Conservation (phyloP, 2,329 filamentous ascomycete genomes). For the Alternaria alternata region DNA sequence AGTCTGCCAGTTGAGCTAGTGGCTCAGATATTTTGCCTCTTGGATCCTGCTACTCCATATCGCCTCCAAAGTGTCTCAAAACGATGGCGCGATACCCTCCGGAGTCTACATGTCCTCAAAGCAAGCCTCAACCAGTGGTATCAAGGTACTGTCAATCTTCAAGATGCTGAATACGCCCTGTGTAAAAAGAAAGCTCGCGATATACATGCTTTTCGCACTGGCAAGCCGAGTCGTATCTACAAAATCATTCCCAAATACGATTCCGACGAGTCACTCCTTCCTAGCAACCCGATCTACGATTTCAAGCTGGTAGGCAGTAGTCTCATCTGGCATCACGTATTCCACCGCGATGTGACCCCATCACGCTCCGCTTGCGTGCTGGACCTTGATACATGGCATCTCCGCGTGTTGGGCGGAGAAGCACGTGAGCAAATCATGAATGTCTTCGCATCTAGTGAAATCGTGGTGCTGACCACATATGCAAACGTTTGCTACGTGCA, state of each 20-base stretch:
- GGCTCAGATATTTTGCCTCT: constrained; percentile 43
- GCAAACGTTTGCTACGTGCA: constrained; percentile 30
- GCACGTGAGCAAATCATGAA: constrained; percentile 33
- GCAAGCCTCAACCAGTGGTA: constrained; percentile 34
- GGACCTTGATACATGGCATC: constrained; percentile 34
- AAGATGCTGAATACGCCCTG: constrained; percentile 23
- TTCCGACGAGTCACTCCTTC: background rate
- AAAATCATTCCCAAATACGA: background rate
- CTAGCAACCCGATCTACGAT: background rate
- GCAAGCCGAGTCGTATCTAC: constrained; percentile 15
- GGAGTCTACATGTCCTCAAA: constrained; percentile 34
- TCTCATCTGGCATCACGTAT: constrained; percentile 12
- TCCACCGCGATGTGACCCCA: no score
- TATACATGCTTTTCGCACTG: constrained; percentile 38
- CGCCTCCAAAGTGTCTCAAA: constrained; percentile 43
- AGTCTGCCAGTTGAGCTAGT: constrained; percentile 51
- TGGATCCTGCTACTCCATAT: constrained; percentile 42
- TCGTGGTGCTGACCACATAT: constrained; percentile 33
- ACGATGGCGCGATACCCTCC: constrained; percentile 43
- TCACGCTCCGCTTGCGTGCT: constrained; percentile 25
- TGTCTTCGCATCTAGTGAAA: constrained; percentile 30
- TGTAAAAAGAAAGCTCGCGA: constrained; percentile 31
- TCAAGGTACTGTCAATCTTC: constrained; percentile 19
- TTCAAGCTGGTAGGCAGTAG: background rate
- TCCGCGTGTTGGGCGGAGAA: constrained; percentile 18